Conservation (phyloP, 192 early-diverging fungal species). For the Thoreauomyces humboldtii region DNA sequence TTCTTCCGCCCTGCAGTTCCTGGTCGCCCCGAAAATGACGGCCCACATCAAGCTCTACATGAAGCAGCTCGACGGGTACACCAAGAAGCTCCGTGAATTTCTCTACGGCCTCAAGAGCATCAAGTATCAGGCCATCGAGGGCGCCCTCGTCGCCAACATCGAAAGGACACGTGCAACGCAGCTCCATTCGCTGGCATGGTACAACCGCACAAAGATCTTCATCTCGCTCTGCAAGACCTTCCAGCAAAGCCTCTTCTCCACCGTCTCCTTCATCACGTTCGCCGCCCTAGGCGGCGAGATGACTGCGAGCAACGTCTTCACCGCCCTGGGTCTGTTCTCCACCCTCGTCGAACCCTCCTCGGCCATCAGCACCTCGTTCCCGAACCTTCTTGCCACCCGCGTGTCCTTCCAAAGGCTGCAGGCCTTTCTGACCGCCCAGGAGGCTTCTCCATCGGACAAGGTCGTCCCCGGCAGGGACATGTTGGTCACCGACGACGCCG, state of each 20-base stretch:
- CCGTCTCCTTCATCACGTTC: conserved; percentile 2
- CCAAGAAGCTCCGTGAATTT: neutral
- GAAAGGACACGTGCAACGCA: conserved; percentile 3
- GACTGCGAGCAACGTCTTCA: neutral
- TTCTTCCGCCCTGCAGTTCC: no score
- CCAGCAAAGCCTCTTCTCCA: neutral
- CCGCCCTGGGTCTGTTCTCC: conserved; percentile 1
- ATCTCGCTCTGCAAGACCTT: no score
- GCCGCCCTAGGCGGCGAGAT: neutral
- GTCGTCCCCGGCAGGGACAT: conserved; percentile 61
- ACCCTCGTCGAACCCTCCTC: neutral
- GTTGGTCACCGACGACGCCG: conserved; percentile 39
- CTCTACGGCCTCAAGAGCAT: conserved; percentile 7
- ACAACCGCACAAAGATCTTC: neutral
- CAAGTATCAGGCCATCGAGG: conserved; percentile 33
- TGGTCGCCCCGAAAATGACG: no score
- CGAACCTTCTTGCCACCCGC: conserved; percentile 40
- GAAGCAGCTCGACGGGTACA: neutral
- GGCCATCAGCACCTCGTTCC: neutral
- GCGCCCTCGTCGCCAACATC: conserved; percentile 22
- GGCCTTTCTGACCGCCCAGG: neutral
- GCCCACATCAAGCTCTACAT: neutral
- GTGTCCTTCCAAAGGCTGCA: neutral
- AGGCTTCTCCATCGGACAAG: conserved; percentile 14
- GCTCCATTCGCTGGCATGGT: no score